Base-by-base conservation (phyloP, 345 rosid species). In the Acer campestre region DNA sequence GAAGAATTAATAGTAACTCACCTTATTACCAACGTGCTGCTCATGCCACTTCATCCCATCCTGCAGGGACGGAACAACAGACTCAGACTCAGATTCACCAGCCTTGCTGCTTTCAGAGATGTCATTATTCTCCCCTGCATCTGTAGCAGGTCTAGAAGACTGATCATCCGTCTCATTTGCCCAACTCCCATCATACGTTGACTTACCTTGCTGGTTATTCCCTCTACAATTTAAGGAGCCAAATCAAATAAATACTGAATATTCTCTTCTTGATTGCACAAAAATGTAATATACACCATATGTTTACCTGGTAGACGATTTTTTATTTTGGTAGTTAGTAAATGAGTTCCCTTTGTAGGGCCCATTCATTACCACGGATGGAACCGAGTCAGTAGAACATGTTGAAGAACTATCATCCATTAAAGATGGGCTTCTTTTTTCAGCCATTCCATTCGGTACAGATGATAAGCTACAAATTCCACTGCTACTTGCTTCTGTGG, bases 371-470 rank as follows among this genome's bases (percentile, higher is more conserved):
- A 84, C 90, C 74, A 86, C 86, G 11, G 96, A 88, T 58, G 87
- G 96, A 61, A 91, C 85, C 0, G 96, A 93, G 73, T 95, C 97
- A 12, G 91, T 89, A 22, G 98, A 93, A 81, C 97, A 93, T 0
- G 98, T 90, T 61, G 98, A 93, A 51, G 99, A 94, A 86, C 97
- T 96, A 86, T 96, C 99, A 89, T 92, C 97, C 89, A 91, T 82
- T 48, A 77, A 79, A 63, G 84, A 88, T 38, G 84, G 86, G 78
- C 78, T 85, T 81, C 85, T 88, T 76, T 88, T 92, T 67, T 94
- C 97, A 61, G 83, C 65, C 70, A 77, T 74, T 76, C 93, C 98
- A 79, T 90, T 89, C 25, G 90, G 92, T 55, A 82, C 85, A 70
- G 93, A 86, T 61, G 89, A 83, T 56, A 90, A 79, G 76, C 86